A percentile compares a stretch with the other conserved stretches of the same genome.
Evolutionary conservation across 129 eudicot genomes (phyloP).

Genomic region (Kitagawia praeruptora): DNA sequence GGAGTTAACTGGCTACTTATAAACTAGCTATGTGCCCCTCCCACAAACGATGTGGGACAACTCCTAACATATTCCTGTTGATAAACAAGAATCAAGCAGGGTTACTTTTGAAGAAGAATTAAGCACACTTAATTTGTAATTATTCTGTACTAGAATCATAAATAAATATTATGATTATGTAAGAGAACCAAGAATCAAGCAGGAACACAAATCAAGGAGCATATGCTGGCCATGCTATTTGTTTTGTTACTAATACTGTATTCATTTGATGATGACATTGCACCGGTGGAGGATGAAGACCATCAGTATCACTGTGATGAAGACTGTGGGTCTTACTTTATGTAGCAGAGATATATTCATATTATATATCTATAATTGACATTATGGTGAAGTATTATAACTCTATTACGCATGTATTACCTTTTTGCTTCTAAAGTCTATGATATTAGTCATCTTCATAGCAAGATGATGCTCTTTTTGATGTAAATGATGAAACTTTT

Average conservation of each 20-base stretch:
- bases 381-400: neutral
- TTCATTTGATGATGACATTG: neutral
- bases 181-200: too few species aligned
- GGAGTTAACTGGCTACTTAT: too few species aligned
- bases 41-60: too few species aligned
- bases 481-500: neutral
- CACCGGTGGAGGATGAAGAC: neutral
- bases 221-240: neutral
- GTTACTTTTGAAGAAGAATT: too few species aligned
- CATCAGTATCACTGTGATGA: slow-evolving; percentile 9
- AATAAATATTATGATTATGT: too few species aligned
- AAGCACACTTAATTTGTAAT: too few species aligned
- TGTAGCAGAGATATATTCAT: neutral
- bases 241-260: neutral
- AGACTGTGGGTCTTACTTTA: neutral
- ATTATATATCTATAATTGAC: neutral
- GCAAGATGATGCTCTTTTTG: neutral
- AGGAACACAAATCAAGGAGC: neutral
- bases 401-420: neutral
- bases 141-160: too few species aligned
- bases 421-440: neutral
- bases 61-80: too few species aligned
- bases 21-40: too few species aligned
- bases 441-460: neutral
- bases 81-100: too few species aligned